phyloP scores from a whole-genome alignment of 2,329 filamentous ascomycete species.

The Calcarisporium arbuscula region DNA sequence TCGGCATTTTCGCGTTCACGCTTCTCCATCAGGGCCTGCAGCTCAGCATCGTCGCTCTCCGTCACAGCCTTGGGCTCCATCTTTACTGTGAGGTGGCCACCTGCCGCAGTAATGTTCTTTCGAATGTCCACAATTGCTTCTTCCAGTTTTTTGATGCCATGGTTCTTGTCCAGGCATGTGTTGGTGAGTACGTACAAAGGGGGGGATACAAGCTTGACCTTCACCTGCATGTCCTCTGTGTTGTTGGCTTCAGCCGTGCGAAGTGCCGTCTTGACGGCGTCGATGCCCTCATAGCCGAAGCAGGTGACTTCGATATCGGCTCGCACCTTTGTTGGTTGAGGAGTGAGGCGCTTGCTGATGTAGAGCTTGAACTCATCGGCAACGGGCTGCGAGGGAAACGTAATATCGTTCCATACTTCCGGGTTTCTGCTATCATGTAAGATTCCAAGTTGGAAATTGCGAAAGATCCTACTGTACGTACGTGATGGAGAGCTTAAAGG shows the following conservation, averaged over 20 bases:
- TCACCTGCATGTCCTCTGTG: slow-evolving; percentile 88
- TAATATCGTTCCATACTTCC: slow-evolving; percentile 90
- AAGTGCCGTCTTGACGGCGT: slow-evolving; percentile 91
- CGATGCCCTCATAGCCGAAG: slow-evolving; percentile 95
- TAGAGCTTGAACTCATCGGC: slow-evolving; percentile 88
- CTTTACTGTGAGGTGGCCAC: slow-evolving; percentile 81
- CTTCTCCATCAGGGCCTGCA: slow-evolving; percentile 99
- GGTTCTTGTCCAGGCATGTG: slow-evolving; percentile 87
- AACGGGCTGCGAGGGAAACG: slow-evolving; percentile 79
- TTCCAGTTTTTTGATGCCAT: slow-evolving; percentile 78
- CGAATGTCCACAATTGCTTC: slow-evolving; percentile 85
- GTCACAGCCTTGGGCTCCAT: slow-evolving; percentile 99
- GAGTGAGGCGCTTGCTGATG: slow-evolving; percentile 94
- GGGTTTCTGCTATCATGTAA: slow-evolving; percentile 60
- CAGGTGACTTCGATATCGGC: slow-evolving; percentile 96
- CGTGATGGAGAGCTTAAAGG: slow-evolving; percentile 99
- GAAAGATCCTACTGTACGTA: slow-evolving; percentile 34
- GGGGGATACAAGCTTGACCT: slow-evolving; percentile 96
- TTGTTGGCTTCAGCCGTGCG: slow-evolving; percentile 88
- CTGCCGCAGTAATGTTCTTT: slow-evolving; percentile 68
- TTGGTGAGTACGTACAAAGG: slow-evolving; percentile 94
- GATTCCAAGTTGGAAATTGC: slow-evolving; percentile 1
- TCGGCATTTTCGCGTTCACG: slow-evolving; percentile 95
- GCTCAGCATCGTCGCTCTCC: slow-evolving; percentile 93
- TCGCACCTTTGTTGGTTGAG: slow-evolving; percentile 97